A percentile compares a stretch with the other conserved stretches of the same genome.
phyloP scores from a whole-genome alignment of 495 filamentous ascomycete genomes.

The Lasiosphaeris hirsuta region DNA sequence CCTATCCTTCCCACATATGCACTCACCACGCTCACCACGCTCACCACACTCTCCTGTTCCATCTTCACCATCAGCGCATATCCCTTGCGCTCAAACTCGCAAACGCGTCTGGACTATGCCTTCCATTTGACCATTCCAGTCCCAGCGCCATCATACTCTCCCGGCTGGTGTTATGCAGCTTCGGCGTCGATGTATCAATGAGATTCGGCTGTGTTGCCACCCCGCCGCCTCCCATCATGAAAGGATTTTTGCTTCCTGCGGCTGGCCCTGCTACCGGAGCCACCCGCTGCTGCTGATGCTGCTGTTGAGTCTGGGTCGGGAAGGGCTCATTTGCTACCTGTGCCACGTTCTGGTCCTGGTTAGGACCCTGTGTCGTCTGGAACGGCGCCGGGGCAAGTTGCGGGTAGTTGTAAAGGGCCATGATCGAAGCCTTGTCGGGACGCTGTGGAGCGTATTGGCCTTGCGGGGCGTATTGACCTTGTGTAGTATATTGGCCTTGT shows the following conservation, averaged over 20 bases:
- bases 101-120: slow-evolving; percentile 96
- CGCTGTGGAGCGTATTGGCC: slow-evolving; percentile 34
- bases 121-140: slow-evolving; percentile 65
- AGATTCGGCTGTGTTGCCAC: slow-evolving; percentile 16
- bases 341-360: slow-evolving; percentile 8
- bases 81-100: slow-evolving; percentile 76
- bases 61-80: slow-evolving; percentile 11
- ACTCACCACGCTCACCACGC: too few relatives aligned
- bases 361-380: slow-evolving; percentile 4
- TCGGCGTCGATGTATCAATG: slow-evolving; percentile 19
- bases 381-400: slow-evolving; percentile 56
- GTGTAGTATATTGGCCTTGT: slow-evolving; percentile 33
- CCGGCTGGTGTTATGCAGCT: slow-evolving; percentile 67
- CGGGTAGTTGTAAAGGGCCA: slow-evolving; percentile 80
- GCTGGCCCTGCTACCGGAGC: slow-evolving; percentile 21
- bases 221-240: slow-evolving; percentile 26
- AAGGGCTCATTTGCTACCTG: slow-evolving; percentile 19
- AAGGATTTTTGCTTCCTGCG: slow-evolving; percentile 47
- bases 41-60: background rate
- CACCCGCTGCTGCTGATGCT: slow-evolving; percentile 15
- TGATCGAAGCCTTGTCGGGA: slow-evolving; percentile 76
- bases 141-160: slow-evolving; percentile 81
- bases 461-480: slow-evolving; percentile 27
- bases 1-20: too few relatives aligned
- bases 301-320: slow-evolving; percentile 20